Evolutionary conservation across 2,329 filamentous ascomycete genomes (phyloP), one percentile per base, ranked within the genome.

Genomic region (Davidsoniella virescens): DNA sequence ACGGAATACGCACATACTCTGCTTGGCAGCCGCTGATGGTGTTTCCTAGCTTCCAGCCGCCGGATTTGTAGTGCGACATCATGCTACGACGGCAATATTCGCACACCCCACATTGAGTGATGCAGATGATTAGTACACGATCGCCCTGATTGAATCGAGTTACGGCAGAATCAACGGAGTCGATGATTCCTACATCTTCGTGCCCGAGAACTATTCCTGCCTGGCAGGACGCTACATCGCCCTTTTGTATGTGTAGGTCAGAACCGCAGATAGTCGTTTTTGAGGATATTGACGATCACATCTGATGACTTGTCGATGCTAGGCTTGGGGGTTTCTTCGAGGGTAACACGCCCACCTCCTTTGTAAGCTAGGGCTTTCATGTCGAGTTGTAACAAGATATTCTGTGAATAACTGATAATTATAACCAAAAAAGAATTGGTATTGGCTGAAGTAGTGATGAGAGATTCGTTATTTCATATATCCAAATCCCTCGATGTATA

Each of bases 11-110:
- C 37, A 75, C 71, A 54, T 70, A 75, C 56, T 76, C 72, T n/a
- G 72, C 73, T 56, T 76, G 72, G 0, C 70, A 75, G 42, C 72
- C 72, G 55, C 75, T 70, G 17, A 69, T 65, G 0, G 62, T 63
- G 56, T 77, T 70, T 17, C 74, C 73, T 2, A 78, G 61, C 4
- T 68, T 64, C 73, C 73, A 77, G 3, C 73, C 72, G 23, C 71
- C 73, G 10, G 66, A 69, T 6, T 63, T 63, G 59, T 74, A 78
- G 55, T 74, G 71, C 25, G 70, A 70, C 52, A 64, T 63, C 67
- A 76, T 72, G 18, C 68, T 69, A 44, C 61, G 61, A 5, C 67
- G 66, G 55, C 73, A 77, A 58, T 68, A 72, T 17, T 63, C 61
- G 57, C 75, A 78, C 1, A 62, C 64, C 0, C 66, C 68, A 57